These are phyloP conservation scores for Tricharina praecox DNA, from an alignment of 495 filamentous ascomycete genomes.

Conservation along the genomic window DNA sequence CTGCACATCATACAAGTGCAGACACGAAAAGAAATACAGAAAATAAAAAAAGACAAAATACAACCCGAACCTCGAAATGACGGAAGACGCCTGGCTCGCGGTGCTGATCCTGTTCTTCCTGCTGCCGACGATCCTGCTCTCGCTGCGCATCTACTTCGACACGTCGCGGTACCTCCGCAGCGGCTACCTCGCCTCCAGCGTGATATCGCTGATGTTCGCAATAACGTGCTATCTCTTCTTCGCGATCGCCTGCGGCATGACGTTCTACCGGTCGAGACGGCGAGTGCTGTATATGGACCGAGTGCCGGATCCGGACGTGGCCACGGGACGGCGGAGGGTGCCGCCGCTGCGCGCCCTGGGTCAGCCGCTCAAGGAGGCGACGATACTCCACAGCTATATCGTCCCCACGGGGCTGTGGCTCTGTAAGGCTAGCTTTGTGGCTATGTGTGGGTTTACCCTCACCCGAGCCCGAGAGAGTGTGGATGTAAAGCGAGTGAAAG, in stretches of 20 bases:
- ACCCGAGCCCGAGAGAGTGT: background rate
- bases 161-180: background rate
- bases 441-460: slow-evolving; percentile 3
- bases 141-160: slow-evolving; percentile 4
- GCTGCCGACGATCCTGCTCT: background rate
- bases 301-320: background rate
- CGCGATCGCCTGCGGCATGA: background rate
- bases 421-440: slow-evolving; percentile 6
- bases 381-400: slow-evolving; percentile 2
- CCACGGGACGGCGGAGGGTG: background rate
- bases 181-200: background rate
- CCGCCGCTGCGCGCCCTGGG: background rate
- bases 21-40: too few relatives aligned
- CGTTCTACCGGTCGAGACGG: slow-evolving; percentile 1
- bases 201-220: slow-evolving; percentile 2
- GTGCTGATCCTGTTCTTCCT: background rate
- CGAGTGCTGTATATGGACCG: background rate
- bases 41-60: too few relatives aligned
- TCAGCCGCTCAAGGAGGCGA: slow-evolving; percentile 3
- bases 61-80: too few relatives aligned
- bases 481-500: background rate
- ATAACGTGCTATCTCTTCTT: slow-evolving; percentile 1
- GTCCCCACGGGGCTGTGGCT: slow-evolving; percentile 7
- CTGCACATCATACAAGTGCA: too few relatives aligned
- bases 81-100: background rate